A percentile compares a stretch with the other conserved stretches of the same genome.
These are phyloP conservation scores for Cryptomeria japonica DNA, from an alignment of 75 land plant species.

Conservation along the genomic window DNA sequence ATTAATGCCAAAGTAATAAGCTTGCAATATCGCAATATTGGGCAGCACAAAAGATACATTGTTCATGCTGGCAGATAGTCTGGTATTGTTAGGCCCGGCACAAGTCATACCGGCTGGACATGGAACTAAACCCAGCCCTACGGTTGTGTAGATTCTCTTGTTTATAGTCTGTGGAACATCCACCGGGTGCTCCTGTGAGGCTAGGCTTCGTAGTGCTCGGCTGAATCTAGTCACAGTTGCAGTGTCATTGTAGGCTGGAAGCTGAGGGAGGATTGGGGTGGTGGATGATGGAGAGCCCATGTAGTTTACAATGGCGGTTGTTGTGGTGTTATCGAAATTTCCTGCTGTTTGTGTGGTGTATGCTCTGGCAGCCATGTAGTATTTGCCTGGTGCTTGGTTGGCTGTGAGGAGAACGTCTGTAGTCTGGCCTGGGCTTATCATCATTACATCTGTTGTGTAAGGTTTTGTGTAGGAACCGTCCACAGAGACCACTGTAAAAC, in stretches of 20 bases:
- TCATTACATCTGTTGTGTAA: slow-evolving; percentile 10
- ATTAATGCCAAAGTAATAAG: slow-evolving; percentile 12
- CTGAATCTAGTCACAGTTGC: neutral
- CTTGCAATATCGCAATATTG: slow-evolving; percentile 5
- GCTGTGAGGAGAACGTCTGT: slow-evolving; percentile 30
- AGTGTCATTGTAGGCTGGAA: slow-evolving; percentile 17
- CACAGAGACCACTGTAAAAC: slow-evolving; percentile 20
- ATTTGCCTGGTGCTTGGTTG: slow-evolving; percentile 16
- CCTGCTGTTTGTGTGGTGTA: neutral
- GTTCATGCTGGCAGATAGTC: neutral
- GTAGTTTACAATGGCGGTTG: slow-evolving; percentile 17
- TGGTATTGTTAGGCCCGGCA: neutral
- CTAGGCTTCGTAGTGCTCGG: neutral
- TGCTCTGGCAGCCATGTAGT: slow-evolving; percentile 22
- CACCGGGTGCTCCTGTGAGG: neutral
- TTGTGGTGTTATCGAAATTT: slow-evolving; percentile 4
- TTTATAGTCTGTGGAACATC: neutral
- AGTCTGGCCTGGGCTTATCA: slow-evolving; percentile 30
- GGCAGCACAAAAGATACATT: slow-evolving; percentile 1
- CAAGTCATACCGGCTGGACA: neutral
- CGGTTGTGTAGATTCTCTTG: neutral
- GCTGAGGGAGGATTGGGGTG: neutral
- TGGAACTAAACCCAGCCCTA: neutral
- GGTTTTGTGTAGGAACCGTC: slow-evolving; percentile 29
- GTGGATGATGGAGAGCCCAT: too few species aligned